Percentiles rank a stretch among this genome's conserved stretches.
Conservation (phyloP, 345 rosid genomes). For the Cardamine occulta region DNA sequence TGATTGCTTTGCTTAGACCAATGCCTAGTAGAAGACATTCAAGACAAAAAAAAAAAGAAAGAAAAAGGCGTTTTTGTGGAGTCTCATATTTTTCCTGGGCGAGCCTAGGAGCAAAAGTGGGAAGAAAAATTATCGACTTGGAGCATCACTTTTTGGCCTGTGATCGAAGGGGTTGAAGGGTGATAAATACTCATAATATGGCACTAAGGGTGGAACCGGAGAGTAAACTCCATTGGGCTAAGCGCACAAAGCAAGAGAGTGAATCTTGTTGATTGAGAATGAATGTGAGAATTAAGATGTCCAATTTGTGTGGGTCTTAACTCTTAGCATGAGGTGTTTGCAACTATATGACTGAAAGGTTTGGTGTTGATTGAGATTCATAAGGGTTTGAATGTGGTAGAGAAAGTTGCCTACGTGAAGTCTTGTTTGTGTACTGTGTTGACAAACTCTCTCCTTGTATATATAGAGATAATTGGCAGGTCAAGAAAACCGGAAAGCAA, state of each 20-base stretch:
- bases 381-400: constrained; percentile 17
- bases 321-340: constrained; percentile 13
- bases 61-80: neutral
- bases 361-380: neutral
- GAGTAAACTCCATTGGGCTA: constrained; percentile 10
- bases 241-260: constrained; percentile 1
- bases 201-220: constrained; percentile 9
- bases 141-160: constrained; percentile 16
- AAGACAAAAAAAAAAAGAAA: neutral
- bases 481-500: neutral
- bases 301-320: constrained; percentile 6
- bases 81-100: constrained; percentile 1
- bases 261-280: neutral
- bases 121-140: constrained; percentile 1
- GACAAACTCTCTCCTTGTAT: constrained; percentile 1
- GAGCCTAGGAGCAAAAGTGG: constrained; percentile 9
- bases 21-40: constrained; percentile 18
- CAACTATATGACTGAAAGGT: constrained; percentile 8
- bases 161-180: neutral
- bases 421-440: constrained; percentile 2
- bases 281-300: neutral
- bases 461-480: neutral
- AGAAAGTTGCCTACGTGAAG: constrained; percentile 21
- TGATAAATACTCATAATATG: neutral
- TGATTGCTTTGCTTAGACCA: constrained; percentile 38